phyloP scores from a whole-genome alignment of 768 basidiomycete species.

The Pleurotus sapidus region DNA sequence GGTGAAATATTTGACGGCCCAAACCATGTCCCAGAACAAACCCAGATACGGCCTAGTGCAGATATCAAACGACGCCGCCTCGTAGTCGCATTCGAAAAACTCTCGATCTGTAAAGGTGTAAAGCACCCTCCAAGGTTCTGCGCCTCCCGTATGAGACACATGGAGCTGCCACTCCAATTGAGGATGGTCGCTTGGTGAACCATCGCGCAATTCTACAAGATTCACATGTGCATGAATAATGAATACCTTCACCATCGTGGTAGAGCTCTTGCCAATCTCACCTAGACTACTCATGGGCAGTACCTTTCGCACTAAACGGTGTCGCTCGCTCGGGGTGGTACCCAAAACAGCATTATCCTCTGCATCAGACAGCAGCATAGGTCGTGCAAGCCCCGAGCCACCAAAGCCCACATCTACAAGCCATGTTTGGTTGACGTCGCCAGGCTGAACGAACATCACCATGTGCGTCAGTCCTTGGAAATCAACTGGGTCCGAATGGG shows the following conservation, averaged over 20 bases:
- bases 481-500: neutral
- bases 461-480: constrained; percentile 21
- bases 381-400: constrained; percentile 18
- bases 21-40: constrained; percentile 23
- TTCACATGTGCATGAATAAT: no score
- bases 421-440: constrained; percentile 23
- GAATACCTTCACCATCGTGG: no score
- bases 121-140: constrained; percentile 18
- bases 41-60: constrained; percentile 14
- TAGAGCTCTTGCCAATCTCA: neutral
- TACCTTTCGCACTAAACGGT: constrained; percentile 16
- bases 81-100: constrained; percentile 18
- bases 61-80: constrained; percentile 21
- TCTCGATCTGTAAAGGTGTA: constrained; percentile 28
- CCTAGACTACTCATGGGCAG: constrained; percentile 19
- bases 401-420: constrained; percentile 31
- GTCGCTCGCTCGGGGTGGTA: constrained; percentile 17
- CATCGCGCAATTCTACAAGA: no score
- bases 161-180: constrained; percentile 4
- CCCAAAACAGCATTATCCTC: constrained; percentile 19
- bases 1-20: constrained; percentile 19
- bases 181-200: neutral
- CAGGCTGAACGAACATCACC: constrained; percentile 29
- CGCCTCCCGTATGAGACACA: neutral
- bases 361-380: constrained; percentile 24